Base-by-base conservation (phyloP, 2,329 filamentous ascomycete genomes). In the Microdochium trichocladiopsis region DNA sequence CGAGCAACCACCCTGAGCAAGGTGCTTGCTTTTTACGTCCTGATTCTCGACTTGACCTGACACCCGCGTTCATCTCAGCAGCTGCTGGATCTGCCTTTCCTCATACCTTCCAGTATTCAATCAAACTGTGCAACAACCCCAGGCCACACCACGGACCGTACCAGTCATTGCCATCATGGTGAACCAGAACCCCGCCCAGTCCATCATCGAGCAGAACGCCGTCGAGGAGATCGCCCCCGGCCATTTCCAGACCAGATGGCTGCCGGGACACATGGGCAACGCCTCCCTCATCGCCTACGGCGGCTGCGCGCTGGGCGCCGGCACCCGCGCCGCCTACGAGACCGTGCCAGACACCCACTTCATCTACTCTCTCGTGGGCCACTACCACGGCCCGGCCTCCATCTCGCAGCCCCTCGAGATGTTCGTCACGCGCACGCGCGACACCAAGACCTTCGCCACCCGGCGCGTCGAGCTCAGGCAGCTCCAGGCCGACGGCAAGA, bases 401-500 rank as follows among this genome's bases (percentile, higher is more conserved):
- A 72, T 63, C 0, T 68, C 72, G 23, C 62, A 66, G 22, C 68
- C 67, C 14, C 55, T 78, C 1, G 57, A 58, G 36, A 69, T 67
- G 49, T 64, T 56, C 2, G 70, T 76, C 1, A 60, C 63, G 16
- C 57, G 55, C 14, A 64, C 69, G 2, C 67, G 76, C 10, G 68
- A 72, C 49, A 78, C 76, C 1, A 66, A 70, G 16, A 73, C 73
- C 1, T 79, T 79, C 51, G 70, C 70, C 2, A 79, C 76, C 0
- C 65, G 74, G 2, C 64, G 72, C 3, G 69, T 79, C 3, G 66
- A 73, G 53, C 66, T 78, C 24, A 68, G 62, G 49, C 76, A 79
- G 52, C 57, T 61, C 23, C 66, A 66, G 18, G 58, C 69, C 0
- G 62, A 71, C 49, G 71, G 69, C 10, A 45, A 45, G 41, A 54